Conservation (phyloP, 1,139 yeast species). For the Arxiozyma heterogenica region DNA sequence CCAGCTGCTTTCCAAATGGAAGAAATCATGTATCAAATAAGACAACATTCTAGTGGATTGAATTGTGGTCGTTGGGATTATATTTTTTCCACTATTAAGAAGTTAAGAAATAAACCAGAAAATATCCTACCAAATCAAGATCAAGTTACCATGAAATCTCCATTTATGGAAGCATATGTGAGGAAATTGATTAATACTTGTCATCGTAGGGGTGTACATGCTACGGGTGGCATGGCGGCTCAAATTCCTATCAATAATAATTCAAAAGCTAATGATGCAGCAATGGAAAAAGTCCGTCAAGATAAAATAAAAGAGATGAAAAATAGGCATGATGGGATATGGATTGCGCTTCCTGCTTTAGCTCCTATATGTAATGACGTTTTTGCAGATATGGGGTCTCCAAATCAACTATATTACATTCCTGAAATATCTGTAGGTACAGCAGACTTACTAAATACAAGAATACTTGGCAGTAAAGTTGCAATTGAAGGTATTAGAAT, state of each 20-base stretch:
- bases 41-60: conserved; percentile 60
- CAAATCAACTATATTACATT: conserved; percentile 57
- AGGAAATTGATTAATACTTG: conserved; percentile 56
- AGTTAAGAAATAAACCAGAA: conserved; percentile 49
- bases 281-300: conserved; percentile 55
- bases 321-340: conserved; percentile 77
- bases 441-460: conserved; percentile 56
- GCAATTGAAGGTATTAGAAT: conserved; percentile 63
- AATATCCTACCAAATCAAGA: conserved; percentile 62
- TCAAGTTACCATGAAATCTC: conserved; percentile 67
- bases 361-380: conserved; percentile 67
- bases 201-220: conserved; percentile 65
- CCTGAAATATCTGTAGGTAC: conserved; percentile 33
- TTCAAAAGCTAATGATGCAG: conserved; percentile 47
- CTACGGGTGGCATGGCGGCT: conserved; percentile 83
- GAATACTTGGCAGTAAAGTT: conserved; percentile 48
- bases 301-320: conserved; percentile 65
- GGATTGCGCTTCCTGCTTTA: conserved; percentile 82
- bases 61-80: conserved; percentile 77
- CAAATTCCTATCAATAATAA: conserved; percentile 68
- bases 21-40: conserved; percentile 56
- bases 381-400: conserved; percentile 71
- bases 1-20: conserved; percentile 71
- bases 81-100: conserved; percentile 58
- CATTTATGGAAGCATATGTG: conserved; percentile 67